Conservation (phyloP, 129 eudicot genomes). For the Smallanthus sonchifolius region DNA sequence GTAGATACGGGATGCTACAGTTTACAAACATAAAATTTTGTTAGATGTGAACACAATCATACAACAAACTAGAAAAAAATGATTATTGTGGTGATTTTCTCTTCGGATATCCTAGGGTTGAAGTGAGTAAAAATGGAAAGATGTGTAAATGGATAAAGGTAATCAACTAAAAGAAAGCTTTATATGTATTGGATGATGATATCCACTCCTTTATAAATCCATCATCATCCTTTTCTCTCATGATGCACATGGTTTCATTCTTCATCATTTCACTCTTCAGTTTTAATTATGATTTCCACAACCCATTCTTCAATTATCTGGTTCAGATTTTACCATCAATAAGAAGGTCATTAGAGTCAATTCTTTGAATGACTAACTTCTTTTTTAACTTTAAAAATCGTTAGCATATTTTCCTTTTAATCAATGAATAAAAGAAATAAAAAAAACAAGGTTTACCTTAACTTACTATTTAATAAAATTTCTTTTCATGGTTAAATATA, state of each 20-base stretch:
- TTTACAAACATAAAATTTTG: too few species aligned
- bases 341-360: constrained; percentile 32
- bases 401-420: background rate
- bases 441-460: background rate
- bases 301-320: constrained; percentile 20
- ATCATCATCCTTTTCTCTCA: constrained; percentile 6
- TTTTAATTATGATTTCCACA: constrained; percentile 12
- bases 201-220: constrained; percentile 28
- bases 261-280: constrained; percentile 18
- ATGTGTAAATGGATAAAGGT: constrained; percentile 18
- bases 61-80: background rate
- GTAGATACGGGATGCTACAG: too few species aligned
- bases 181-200: constrained; percentile 32
- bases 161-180: constrained; percentile 15
- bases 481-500: too few species aligned
- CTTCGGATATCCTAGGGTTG: background rate
- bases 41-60: too few species aligned
- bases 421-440: background rate
- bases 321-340: constrained; percentile 27
- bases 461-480: too few species aligned
- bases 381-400: background rate
- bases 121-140: background rate
- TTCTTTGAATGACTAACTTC: constrained; percentile 9
- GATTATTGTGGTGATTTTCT: background rate
- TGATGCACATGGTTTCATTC: constrained; percentile 20